These are phyloP conservation scores for Penicillium paradoxum DNA, from an alignment of 495 filamentous ascomycete species.

Conservation along the genomic window DNA sequence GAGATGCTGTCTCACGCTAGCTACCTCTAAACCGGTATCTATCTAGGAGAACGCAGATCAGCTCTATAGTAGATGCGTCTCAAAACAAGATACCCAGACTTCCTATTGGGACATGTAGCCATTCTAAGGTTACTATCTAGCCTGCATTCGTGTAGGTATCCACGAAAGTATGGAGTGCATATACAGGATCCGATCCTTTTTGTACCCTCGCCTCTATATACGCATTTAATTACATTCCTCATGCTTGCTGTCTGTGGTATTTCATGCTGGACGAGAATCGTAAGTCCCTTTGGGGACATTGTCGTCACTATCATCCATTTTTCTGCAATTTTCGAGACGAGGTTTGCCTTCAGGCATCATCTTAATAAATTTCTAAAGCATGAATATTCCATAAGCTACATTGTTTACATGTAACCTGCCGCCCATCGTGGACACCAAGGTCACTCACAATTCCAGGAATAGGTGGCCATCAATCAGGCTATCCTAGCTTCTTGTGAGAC, in stretches of 20 bases:
- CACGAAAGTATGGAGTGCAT: conserved; percentile 7
- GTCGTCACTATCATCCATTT: not conserved
- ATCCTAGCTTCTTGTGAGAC: not conserved
- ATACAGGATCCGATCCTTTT: not conserved
- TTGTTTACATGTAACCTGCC: not conserved
- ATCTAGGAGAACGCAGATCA: not conserved
- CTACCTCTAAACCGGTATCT: not conserved
- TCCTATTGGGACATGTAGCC: not conserved
- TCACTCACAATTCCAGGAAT: not conserved
- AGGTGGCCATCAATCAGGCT: not conserved
- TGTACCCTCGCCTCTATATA: not conserved
- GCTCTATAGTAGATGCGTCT: not conserved
- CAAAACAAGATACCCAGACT: not conserved
- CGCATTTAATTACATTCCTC: not conserved
- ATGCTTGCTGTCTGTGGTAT: not conserved
- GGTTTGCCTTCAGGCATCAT: not conserved
- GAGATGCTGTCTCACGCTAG: not conserved
- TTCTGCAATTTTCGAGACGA: not conserved
- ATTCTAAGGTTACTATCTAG: conserved; percentile 7
- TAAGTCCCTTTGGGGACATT: not conserved
- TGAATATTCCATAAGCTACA: not conserved
- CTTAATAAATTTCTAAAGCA: not conserved
- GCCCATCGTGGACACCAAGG: not conserved
- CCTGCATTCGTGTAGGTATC: conserved; percentile 3
- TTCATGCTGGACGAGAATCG: not conserved